Percentiles rank a stretch among this genome's conserved stretches.
These are phyloP conservation scores for Sicyos edulis DNA, from an alignment of 306 rosid species.

Conservation along the genomic window DNA sequence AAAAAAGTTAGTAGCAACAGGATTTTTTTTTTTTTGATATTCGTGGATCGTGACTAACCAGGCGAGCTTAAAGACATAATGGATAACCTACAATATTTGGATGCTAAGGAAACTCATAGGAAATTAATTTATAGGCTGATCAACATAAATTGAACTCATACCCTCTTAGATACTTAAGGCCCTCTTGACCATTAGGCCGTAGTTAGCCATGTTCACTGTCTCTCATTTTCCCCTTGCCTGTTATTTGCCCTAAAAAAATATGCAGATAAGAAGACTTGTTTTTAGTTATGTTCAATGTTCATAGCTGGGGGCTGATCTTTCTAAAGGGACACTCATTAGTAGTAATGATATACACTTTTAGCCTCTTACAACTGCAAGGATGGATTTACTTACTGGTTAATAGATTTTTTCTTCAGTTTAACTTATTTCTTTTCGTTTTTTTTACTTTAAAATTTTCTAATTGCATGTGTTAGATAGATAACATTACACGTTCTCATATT, in stretches of 20 bases:
- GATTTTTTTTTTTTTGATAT: too few species aligned
- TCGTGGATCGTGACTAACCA: too few species aligned
- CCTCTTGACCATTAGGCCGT: too few species aligned
- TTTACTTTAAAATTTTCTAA: neutral
- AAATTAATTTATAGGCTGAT: too few species aligned
- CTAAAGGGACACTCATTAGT: neutral
- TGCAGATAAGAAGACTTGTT: neutral
- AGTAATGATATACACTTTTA: neutral
- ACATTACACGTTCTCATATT: neutral
- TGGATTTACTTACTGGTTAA: neutral
- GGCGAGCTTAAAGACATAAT: too few species aligned
- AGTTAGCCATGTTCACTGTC: conserved; percentile 2
- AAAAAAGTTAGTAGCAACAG: too few species aligned
- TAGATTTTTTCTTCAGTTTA: neutral
- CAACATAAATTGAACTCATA: too few species aligned
- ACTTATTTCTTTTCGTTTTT: neutral
- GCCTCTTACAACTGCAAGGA: conserved; percentile 2
- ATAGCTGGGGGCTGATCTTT: neutral
- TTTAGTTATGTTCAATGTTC: neutral
- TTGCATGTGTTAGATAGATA: neutral
- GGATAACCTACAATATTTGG: too few species aligned
- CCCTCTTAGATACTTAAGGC: too few species aligned
- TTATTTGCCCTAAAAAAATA: neutral
- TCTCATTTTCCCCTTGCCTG: neutral
- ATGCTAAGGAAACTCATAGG: too few species aligned